phyloP scores from a whole-genome alignment of 257 asterid species.

The Cruciata laevipes region DNA sequence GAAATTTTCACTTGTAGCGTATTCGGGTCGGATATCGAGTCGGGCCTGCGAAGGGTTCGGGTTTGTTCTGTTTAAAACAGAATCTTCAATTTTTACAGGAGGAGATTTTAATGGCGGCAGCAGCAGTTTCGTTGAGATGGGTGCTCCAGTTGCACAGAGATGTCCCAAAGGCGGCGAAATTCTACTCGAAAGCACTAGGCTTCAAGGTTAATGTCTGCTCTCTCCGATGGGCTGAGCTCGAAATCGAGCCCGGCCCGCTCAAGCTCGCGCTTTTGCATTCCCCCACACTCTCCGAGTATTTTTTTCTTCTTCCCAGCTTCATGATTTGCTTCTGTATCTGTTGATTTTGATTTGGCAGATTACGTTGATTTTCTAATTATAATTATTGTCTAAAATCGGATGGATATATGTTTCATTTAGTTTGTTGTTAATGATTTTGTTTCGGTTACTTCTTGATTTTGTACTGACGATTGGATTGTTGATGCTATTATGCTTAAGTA shows the following conservation, averaged over 20 bases:
- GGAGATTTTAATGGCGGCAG: slow-evolving; percentile 8
- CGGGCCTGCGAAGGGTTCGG: background rate
- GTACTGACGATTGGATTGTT: too few relatives aligned
- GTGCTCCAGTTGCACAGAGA: slow-evolving; percentile 80
- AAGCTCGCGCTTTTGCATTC: slow-evolving; percentile 72
- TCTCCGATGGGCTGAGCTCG: slow-evolving; percentile 93
- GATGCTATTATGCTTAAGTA: too few relatives aligned
- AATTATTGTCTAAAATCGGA: too few relatives aligned
- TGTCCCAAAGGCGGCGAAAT: slow-evolving; percentile 84
- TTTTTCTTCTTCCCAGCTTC: background rate
- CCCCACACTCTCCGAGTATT: slow-evolving; percentile 30
- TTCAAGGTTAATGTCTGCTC: slow-evolving; percentile 74
- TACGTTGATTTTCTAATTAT: too few relatives aligned
- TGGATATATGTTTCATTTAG: too few relatives aligned
- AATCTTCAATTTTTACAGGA: too few relatives aligned
- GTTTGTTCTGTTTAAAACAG: background rate
- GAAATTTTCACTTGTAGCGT: background rate
- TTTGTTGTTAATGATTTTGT: too few relatives aligned
- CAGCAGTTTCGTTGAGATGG: slow-evolving; percentile 62
- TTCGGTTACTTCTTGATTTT: too few relatives aligned
- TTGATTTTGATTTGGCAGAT: background rate
- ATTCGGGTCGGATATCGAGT: background rate
- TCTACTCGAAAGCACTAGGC: slow-evolving; percentile 79
- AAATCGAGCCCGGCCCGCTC: slow-evolving; percentile 81
- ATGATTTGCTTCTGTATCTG: background rate